Conservation (phyloP, 2,329 filamentous ascomycete species). For the Lizonia empirigonia region DNA sequence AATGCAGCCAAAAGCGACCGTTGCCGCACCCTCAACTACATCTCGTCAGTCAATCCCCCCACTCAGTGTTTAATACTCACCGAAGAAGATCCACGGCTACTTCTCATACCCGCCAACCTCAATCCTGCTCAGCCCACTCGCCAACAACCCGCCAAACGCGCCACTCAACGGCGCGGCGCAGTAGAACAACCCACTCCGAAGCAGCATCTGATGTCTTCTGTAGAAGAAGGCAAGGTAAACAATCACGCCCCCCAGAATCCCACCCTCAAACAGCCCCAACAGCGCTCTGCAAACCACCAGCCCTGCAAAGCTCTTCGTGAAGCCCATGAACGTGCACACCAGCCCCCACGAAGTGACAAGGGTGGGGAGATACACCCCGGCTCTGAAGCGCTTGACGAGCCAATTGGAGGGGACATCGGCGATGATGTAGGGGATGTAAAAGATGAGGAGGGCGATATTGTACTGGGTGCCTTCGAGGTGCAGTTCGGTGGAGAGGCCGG, state of each 20-base stretch:
- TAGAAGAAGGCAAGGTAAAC: constrained; percentile 53
- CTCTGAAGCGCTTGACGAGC: constrained; percentile 49
- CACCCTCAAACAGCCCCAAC: constrained; percentile 51
- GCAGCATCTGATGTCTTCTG: constrained; percentile 48
- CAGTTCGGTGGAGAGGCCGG: constrained; percentile 50
- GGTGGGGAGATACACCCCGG: constrained; percentile 50
- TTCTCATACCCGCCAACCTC: constrained; percentile 45
- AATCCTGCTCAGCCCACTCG: constrained; percentile 51
- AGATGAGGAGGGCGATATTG: constrained; percentile 53
- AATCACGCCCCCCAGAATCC: constrained; percentile 50
- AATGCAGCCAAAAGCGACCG: constrained; percentile 47
- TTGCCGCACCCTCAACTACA: constrained; percentile 44
- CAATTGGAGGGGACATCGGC: constrained; percentile 51
- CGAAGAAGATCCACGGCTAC: constrained; percentile 42
- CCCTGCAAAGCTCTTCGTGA: constrained; percentile 49
- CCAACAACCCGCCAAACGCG: constrained; percentile 52
- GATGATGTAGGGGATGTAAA: constrained; percentile 53
- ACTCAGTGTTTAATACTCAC: constrained; percentile 8
- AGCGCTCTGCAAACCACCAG: constrained; percentile 51
- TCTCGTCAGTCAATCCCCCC: constrained; percentile 9
- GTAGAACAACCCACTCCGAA: constrained; percentile 49
- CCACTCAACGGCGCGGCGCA: constrained; percentile 48
- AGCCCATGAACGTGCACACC: constrained; percentile 49
- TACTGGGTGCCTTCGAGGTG: constrained; percentile 47
- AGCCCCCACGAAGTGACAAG: constrained; percentile 51